A percentile compares a stretch with the other conserved stretches of the same genome.
Conservation (phyloP, 345 rosid genomes). For the Heritiera littoralis region DNA sequence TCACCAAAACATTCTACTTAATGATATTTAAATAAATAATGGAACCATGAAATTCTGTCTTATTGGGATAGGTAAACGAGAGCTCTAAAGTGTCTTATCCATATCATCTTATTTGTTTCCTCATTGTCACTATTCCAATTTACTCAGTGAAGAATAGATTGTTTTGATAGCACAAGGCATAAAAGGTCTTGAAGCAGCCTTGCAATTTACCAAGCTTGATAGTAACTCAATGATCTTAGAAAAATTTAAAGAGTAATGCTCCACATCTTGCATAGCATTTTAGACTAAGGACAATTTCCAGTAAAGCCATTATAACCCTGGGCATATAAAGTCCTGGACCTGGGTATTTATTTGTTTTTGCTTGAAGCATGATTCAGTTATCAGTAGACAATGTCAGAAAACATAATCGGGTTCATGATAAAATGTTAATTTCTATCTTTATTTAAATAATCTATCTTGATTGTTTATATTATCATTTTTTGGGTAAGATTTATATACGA, state of each 20-base stretch:
- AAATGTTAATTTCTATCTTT: neutral
- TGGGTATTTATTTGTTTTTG: neutral
- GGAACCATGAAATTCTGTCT: neutral
- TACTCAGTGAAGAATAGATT: neutral
- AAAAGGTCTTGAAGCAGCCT: neutral
- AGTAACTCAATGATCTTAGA: neutral
- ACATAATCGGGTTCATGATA: neutral
- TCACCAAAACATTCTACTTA: neutral
- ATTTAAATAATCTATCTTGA: neutral
- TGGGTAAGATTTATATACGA: neutral
- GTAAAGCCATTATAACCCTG: neutral
- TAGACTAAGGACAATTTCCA: neutral
- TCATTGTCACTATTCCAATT: neutral
- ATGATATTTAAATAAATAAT: neutral
- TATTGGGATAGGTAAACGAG: neutral
- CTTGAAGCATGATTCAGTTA: neutral
- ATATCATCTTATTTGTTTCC: neutral
- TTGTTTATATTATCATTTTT: neutral
- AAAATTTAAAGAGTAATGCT: neutral
- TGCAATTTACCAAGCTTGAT: neutral
- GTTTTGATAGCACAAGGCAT: neutral
- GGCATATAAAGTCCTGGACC: neutral
- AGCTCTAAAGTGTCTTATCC: neutral
- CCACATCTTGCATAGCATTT: neutral
- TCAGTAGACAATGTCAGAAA: neutral